A percentile compares a stretch with the other conserved stretches of the same genome.
Evolutionary conservation across 83 land plant species (phyloP).

Genomic region (Picea mariana): DNA sequence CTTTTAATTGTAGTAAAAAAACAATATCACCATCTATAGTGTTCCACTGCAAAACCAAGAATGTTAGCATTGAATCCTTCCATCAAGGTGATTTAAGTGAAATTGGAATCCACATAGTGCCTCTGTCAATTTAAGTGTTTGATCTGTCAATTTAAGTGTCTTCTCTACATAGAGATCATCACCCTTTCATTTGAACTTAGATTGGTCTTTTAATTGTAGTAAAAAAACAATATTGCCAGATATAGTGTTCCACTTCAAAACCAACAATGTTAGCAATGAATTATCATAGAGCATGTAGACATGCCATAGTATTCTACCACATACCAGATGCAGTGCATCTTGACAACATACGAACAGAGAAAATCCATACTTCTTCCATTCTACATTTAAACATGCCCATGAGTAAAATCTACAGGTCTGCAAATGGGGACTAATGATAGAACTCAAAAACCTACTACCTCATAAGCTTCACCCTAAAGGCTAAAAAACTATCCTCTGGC

Average conservation of each 20-base stretch:
- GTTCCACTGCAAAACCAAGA: slow-evolving; percentile 58
- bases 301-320: not conserved
- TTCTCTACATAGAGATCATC: no score
- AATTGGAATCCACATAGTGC: slow-evolving; percentile 89
- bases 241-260: slow-evolving; percentile 71
- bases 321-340: not conserved
- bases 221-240: slow-evolving; percentile 81
- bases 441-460: slow-evolving; percentile 43
- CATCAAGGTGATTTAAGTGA: slow-evolving; percentile 61
- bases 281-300: not conserved
- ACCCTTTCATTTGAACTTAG: slow-evolving; percentile 50
- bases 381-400: no score
- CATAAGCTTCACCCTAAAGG: slow-evolving; percentile 55
- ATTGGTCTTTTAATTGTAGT: slow-evolving; percentile 74
- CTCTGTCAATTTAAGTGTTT: slow-evolving; percentile 57
- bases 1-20: slow-evolving; percentile 74
- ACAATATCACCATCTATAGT: slow-evolving; percentile 74
- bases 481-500: slow-evolving; percentile 44
- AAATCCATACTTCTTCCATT: not conserved
- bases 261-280: not conserved
- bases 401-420: not conserved
- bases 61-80: slow-evolving; percentile 17
- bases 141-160: slow-evolving; percentile 69
- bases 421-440: not conserved
- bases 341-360: not conserved